Percentiles rank a stretch among this genome's conserved stretches.
Evolutionary conservation across 2,329 filamentous ascomycete genomes (phyloP).

Genomic region (Fusarium buxicola): DNA sequence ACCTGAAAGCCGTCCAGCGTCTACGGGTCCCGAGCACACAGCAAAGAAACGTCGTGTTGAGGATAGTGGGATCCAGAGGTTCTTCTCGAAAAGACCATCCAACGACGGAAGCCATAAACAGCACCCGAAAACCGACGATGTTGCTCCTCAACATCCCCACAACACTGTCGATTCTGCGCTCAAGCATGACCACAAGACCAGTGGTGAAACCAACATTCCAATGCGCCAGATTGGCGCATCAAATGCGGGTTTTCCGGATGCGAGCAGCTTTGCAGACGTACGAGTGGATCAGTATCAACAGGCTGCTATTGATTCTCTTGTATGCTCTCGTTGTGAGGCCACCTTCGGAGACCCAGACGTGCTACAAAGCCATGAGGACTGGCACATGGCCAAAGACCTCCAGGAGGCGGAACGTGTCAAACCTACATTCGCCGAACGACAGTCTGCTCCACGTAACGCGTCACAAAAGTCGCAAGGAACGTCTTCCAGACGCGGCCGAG

Average conservation of each 20-base stretch:
- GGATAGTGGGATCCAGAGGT: constrained; percentile 66
- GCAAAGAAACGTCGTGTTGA: constrained; percentile 54
- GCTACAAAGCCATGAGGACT: constrained; percentile 85
- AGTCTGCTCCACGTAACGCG: constrained; percentile 48
- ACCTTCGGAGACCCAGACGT: constrained; percentile 68
- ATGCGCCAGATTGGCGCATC: constrained; percentile 21
- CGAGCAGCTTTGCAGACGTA: constrained; percentile 27
- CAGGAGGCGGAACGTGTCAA: constrained; percentile 71
- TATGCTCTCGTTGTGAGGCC: constrained; percentile 75
- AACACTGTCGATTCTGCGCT: constrained; percentile 24
- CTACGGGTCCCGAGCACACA: constrained; percentile 38
- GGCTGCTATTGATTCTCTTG: constrained; percentile 52
- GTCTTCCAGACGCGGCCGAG: constrained; percentile 56
- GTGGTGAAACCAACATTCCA: constrained; percentile 29
- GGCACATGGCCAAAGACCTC: constrained; percentile 92
- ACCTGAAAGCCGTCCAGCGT: constrained; percentile 35
- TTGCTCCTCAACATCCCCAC: constrained; percentile 1
- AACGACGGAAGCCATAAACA: constrained; percentile 43
- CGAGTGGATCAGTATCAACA: constrained; percentile 43
- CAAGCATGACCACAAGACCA: constrained; percentile 23
- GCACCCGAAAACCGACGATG: constrained; percentile 9
- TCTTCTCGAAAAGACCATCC: constrained; percentile 61
- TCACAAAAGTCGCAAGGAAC: constrained; percentile 49
- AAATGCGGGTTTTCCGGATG: constrained; percentile 24
- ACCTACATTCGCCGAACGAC: constrained; percentile 56